These are phyloP conservation scores for Rachicladosporium sp. DNA, from an alignment of 2,329 filamentous ascomycete genomes.

Conservation along the genomic window DNA sequence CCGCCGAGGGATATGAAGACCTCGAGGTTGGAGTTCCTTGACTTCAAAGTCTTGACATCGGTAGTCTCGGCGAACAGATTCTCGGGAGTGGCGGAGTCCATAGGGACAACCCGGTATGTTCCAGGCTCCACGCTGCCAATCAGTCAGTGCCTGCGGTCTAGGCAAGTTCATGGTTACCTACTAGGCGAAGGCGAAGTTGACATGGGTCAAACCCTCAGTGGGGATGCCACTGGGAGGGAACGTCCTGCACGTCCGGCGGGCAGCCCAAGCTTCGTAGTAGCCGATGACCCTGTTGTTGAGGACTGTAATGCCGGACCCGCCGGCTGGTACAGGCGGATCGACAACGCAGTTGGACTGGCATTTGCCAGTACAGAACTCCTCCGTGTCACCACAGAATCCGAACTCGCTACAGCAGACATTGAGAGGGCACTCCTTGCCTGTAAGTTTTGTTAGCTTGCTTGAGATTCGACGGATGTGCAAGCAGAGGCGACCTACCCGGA, in stretches of 20 bases:
- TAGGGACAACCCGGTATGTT: neutral
- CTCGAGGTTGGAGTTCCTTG: slow-evolving; percentile 15
- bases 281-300: slow-evolving; percentile 3
- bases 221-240: slow-evolving; percentile 4
- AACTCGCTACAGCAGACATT: slow-evolving; percentile 11
- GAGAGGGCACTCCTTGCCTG: slow-evolving; percentile 8
- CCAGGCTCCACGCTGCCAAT: neutral
- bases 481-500: too few relatives aligned
- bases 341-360: slow-evolving; percentile 5
- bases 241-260: slow-evolving; percentile 5
- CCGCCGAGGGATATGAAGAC: slow-evolving; percentile 31
- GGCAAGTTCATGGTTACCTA: too few relatives aligned
- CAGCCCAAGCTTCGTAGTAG: slow-evolving; percentile 12
- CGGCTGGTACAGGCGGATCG: too few relatives aligned
- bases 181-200: slow-evolving; percentile 17
- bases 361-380: slow-evolving; percentile 8
- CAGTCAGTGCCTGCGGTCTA: too few relatives aligned
- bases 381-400: slow-evolving; percentile 9
- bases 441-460: too few relatives aligned
- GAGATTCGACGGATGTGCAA: too few relatives aligned
- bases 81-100: neutral
- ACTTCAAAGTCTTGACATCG: slow-evolving; percentile 21
- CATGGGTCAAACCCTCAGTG: slow-evolving; percentile 6
- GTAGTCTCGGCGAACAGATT: neutral
- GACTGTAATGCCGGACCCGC: too few relatives aligned